Evolutionary conservation across 2,329 filamentous ascomycete species (phyloP), one percentile per base, ranked within the genome.

Genomic region (Dissoconium aciculare): DNA sequence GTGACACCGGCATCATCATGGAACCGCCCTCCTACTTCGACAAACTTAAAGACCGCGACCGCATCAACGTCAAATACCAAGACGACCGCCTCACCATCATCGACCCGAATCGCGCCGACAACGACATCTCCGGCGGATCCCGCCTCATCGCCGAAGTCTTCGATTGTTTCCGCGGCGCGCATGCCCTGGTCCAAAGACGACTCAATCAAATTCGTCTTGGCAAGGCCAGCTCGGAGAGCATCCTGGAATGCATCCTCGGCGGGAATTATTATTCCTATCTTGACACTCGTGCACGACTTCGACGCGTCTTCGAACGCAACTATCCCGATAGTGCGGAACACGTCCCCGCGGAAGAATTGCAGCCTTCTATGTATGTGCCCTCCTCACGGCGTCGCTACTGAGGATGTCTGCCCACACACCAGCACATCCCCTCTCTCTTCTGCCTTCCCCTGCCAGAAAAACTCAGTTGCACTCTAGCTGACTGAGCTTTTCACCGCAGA

Each of bases 51-150:
- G 56, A 57, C 32, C 47, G 52, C 11, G 26, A 30, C 19, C 23
- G 34, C 5, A 34, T 37, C 4, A 19, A 23, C 16, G 53, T 51
- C 46, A 40, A 35, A 14, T 70, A 68, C 44, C 74, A 75, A 46
- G 56, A 54, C 10, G 65, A 77, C 30, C 73, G 83, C 2, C 64
- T 98, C 2, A 80, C 78, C 5, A 93, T 98, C 45, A 78, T 93
- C 35, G 89, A 98, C 49, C 89, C 89, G 0, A 93, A 95, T 53
- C 79, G 81, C 35, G 53, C 70, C 0, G 60, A 66, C 15, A 95
- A 95, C 52, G 89, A 98, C 48, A 89, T 98, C 15, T 77, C 89
- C 0, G 84, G 84, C 6, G 85, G 85, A 6, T 89, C 84, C 0
- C 67, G 63, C 27, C 78, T 81, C 41, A 80, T 78, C 5, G 42